Evolutionary conservation across 352 stramenopile genomes (phyloP).

Genomic region (Halophytophthora polymorphica): DNA sequence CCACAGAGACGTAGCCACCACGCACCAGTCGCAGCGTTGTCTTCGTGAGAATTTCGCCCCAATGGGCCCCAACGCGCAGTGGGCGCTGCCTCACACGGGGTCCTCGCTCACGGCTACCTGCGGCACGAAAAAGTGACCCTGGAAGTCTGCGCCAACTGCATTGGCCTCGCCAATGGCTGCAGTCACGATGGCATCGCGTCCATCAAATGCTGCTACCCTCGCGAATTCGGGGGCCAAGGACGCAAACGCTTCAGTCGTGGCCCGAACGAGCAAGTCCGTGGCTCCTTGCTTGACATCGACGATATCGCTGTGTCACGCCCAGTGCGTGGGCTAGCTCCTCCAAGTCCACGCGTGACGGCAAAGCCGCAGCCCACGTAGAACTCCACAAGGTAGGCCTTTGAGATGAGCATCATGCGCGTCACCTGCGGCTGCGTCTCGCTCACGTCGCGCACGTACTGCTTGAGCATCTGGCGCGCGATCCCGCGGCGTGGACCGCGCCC

Average conservation of each 20-base stretch:
- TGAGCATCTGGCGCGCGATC: constrained; percentile 75
- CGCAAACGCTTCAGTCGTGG: constrained; percentile 19
- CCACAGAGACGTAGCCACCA: constrained; percentile 37
- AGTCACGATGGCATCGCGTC: constrained; percentile 14
- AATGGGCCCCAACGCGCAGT: constrained; percentile 90
- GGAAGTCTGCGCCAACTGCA: constrained; percentile 33
- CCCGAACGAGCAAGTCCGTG: constrained; percentile 25
- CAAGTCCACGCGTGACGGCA: constrained; percentile 30
- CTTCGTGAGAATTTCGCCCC: constrained; percentile 44
- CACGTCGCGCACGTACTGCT: constrained; percentile 68
- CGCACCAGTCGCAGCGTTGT: constrained; percentile 34
- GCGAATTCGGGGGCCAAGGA: constrained; percentile 19
- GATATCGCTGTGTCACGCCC: constrained; percentile 10
- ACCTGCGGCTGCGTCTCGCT: constrained; percentile 43
- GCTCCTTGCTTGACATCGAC: constrained; percentile 22
- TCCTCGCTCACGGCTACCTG: constrained; percentile 90
- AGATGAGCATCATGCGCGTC: constrained; percentile 71
- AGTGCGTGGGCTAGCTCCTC: constrained; percentile 14
- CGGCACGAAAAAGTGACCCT: constrained; percentile 88
- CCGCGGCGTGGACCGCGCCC: constrained; percentile 56
- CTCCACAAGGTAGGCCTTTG: constrained; percentile 75
- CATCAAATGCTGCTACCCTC: constrained; percentile 12
- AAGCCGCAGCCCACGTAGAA: constrained; percentile 90
- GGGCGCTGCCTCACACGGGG: constrained; percentile 90
- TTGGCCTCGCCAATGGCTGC: constrained; percentile 14